phyloP scores from a whole-genome alignment of 306 rosid genomes.

The Cucurbita maxima region DNA sequence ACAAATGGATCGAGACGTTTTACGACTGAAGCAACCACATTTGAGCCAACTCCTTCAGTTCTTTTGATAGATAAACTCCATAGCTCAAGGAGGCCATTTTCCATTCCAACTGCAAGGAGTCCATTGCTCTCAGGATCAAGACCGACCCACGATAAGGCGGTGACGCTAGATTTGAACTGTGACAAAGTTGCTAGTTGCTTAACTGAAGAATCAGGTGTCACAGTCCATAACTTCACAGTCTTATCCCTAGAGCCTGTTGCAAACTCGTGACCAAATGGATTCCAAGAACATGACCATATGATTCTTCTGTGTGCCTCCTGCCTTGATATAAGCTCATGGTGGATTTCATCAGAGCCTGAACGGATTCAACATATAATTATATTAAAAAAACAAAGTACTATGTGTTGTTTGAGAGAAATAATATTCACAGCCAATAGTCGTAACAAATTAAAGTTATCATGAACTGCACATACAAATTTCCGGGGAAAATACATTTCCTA shows the following conservation, averaged over 20 bases:
- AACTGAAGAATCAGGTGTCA: slow-evolving; percentile 34
- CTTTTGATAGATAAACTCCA: slow-evolving; percentile 52
- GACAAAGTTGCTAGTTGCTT: slow-evolving; percentile 44
- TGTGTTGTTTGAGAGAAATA: neutral
- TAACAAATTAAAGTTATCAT: neutral
- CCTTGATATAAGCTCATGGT: slow-evolving; percentile 41
- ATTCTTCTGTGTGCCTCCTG: slow-evolving; percentile 95
- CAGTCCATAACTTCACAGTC: slow-evolving; percentile 66
- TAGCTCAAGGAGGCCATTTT: slow-evolving; percentile 69
- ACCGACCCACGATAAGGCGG: slow-evolving; percentile 61
- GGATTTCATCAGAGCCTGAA: slow-evolving; percentile 43
- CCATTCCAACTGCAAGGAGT: slow-evolving; percentile 79
- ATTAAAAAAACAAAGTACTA: neutral
- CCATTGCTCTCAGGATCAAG: slow-evolving; percentile 25
- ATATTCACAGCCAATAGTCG: neutral
- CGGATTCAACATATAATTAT: slow-evolving; percentile 9
- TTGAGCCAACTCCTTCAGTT: slow-evolving; percentile 22
- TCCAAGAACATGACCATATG: slow-evolving; percentile 96
- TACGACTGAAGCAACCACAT: slow-evolving; percentile 20
- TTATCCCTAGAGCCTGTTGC: slow-evolving; percentile 94
- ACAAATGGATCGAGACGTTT: slow-evolving; percentile 35
- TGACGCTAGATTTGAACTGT: slow-evolving; percentile 54
- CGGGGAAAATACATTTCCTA: too few relatives aligned
- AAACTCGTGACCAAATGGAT: slow-evolving; percentile 70
- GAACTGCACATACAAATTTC: neutral